Evolutionary conservation across 129 eudicot genomes (phyloP).

Genomic region (Chrysanthemum seticuspe): DNA sequence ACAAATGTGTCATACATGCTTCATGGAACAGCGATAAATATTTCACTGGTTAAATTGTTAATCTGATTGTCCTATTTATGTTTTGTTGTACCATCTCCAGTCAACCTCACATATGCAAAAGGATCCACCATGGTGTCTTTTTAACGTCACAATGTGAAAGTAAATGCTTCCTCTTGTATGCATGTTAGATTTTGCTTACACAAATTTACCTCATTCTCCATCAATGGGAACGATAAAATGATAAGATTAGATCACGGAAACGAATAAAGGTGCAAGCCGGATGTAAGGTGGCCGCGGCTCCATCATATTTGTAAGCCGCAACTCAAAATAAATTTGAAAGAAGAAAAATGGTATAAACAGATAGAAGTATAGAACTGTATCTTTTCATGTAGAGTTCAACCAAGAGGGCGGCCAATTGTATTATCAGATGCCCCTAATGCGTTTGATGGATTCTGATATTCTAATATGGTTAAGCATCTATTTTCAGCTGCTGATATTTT

Average conservation of each 20-base stretch:
- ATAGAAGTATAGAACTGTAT: neutral
- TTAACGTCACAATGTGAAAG: neutral
- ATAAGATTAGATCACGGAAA: no score
- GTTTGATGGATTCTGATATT: slow-evolving; percentile 12
- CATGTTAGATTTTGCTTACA: no score
- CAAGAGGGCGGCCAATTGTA: neutral
- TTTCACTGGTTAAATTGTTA: neutral
- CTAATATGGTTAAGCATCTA: slow-evolving; percentile 8
- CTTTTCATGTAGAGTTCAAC: neutral
- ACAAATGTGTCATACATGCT: neutral
- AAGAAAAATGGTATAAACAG: neutral
- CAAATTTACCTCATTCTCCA: neutral
- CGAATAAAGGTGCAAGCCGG: neutral
- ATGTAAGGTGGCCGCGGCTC: neutral
- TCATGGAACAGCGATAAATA: no score
- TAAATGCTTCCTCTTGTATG: neutral
- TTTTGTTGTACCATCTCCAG: no score
- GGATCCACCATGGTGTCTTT: neutral
- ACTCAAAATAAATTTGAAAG: neutral
- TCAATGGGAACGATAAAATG: no score
- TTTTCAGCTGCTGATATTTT: slow-evolving; percentile 79
- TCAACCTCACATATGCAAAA: no score
- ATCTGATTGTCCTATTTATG: neutral
- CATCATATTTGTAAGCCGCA: neutral
- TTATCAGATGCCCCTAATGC: neutral